A percentile compares a stretch with the other conserved stretches of the same genome.
These are phyloP conservation scores for Globisporangium echinulatum DNA, from an alignment of 352 stramenopile genomes.

Conservation along the genomic window DNA sequence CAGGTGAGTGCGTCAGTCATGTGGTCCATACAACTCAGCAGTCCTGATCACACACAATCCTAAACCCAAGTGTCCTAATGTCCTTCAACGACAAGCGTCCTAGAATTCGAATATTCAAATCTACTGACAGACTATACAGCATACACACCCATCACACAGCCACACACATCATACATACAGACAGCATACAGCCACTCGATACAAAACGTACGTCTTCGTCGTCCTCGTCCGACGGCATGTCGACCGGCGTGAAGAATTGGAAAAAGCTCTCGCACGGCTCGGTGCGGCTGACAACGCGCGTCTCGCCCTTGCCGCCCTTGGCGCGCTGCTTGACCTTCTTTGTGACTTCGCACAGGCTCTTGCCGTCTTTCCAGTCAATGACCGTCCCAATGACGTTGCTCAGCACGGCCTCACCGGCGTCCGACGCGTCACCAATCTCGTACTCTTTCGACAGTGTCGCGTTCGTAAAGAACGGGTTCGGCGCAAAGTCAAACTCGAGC, in stretches of 20 bases:
- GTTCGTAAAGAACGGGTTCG: slow-evolving; percentile 80
- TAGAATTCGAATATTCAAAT: too few species aligned
- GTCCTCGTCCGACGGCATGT: slow-evolving; percentile 83
- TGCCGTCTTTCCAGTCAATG: slow-evolving; percentile 77
- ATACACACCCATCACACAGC: slow-evolving; percentile 1
- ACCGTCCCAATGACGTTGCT: slow-evolving; percentile 66
- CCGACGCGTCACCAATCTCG: slow-evolving; percentile 79
- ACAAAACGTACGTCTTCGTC: slow-evolving; percentile 59
- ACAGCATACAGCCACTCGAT: neutral
- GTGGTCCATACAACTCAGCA: too few species aligned
- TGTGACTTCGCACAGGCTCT: slow-evolving; percentile 80
- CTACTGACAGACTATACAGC: slow-evolving; percentile 1
- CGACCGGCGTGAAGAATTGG: slow-evolving; percentile 80
- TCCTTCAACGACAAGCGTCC: too few species aligned
- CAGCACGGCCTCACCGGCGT: slow-evolving; percentile 72
- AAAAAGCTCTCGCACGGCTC: slow-evolving; percentile 86
- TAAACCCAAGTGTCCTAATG: too few species aligned
- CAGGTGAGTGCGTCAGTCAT: neutral
- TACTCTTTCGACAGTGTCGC: slow-evolving; percentile 79
- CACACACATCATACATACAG: slow-evolving; percentile 6
- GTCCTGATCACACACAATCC: too few species aligned
- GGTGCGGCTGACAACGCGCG: slow-evolving; percentile 68
- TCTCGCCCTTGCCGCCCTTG: slow-evolving; percentile 71
- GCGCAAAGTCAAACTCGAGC: slow-evolving; percentile 73
- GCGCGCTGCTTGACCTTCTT: slow-evolving; percentile 87